Conservation (phyloP, 768 basidiomycete species). For the Boletus pseudo-olivaceus region DNA sequence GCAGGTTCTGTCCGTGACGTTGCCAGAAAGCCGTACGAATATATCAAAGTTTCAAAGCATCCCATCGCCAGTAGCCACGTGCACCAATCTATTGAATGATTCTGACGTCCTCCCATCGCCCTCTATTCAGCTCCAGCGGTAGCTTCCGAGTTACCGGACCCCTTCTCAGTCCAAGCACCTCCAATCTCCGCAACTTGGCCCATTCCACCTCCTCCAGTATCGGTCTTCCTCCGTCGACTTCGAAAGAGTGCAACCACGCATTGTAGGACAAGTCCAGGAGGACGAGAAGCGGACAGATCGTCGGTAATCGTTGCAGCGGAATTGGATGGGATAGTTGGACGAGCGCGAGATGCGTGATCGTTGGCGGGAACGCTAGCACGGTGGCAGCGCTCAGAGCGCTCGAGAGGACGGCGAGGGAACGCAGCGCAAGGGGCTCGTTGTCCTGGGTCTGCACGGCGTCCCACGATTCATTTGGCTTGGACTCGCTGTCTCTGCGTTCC, state of each 20-base stretch:
- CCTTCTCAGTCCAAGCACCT: constrained; percentile 53
- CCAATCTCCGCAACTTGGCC: constrained; percentile 51
- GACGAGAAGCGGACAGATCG: constrained; percentile 56
- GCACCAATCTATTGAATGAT: constrained; percentile 38
- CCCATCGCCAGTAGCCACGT: background rate
- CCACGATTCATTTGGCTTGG: constrained; percentile 31
- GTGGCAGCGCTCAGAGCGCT: constrained; percentile 42
- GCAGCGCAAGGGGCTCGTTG: constrained; percentile 37
- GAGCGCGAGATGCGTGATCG: constrained; percentile 60
- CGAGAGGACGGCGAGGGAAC: constrained; percentile 50
- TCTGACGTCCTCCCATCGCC: constrained; percentile 63
- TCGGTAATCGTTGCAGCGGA: constrained; percentile 55
- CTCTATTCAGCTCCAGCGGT: constrained; percentile 47
- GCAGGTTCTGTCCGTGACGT: background rate
- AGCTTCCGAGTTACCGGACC: constrained; percentile 47
- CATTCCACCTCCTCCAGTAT: constrained; percentile 54
- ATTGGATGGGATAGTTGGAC: constrained; percentile 47
- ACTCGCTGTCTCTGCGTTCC: background rate
- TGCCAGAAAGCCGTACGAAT: background rate
- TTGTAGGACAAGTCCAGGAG: constrained; percentile 71
- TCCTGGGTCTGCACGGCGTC: constrained; percentile 32
- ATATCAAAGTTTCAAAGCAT: too few relatives aligned
- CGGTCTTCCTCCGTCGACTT: constrained; percentile 18
- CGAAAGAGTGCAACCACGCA: constrained; percentile 34
- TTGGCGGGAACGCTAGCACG: constrained; percentile 55